Base-by-base conservation (phyloP, 257 asterid species). In the Primulina tabacum region DNA sequence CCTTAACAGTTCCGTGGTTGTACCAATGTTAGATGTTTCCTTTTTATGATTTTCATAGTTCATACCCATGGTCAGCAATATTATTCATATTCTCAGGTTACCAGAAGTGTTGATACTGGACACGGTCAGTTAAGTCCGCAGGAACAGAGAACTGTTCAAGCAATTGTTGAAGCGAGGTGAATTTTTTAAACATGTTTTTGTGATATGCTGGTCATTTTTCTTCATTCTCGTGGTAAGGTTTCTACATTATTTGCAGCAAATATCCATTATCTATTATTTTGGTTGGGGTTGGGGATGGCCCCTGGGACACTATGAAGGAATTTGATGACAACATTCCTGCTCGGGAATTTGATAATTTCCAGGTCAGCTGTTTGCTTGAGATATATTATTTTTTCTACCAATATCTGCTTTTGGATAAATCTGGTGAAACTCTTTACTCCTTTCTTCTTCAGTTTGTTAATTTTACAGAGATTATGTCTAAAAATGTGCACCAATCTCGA, bases 261-360 rank as follows among this genome's bases (percentile, higher is more conserved):
- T 80, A 83, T 76, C 96, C 97, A 17, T 76, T 92, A 67, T 89
- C 97, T 56, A 89, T 92, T 68, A 73, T 92, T 55, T 77, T 92
- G 69, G 95, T 92, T 26, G 97, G 97, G 60, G 97, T 92, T 73
- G 97, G 97, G 64, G 97, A 92, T 75, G 97, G 97, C 70, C 97
- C 97, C 2, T 92, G 97, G 97, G 96, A 89, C 73, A 87, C 85
- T 93, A 92, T 92, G 97, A 79, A 74, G 73, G 96, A 92, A 78
- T 92, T 92, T 68, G 97, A 92, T 63, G 97, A 92, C 77, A 89
- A 89, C 73, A 86, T 92, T 74, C 97, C 97, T 34, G 85, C 92
- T 7, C 78, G 96, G 20, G 95, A 83, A 63, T 92, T 92, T 0
- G 97, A 92, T 75, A 92, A 92, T 81, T 89, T 92, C 69, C 97